Percentiles rank a stretch among this genome's conserved stretches.
These are phyloP conservation scores for Coemansia sp. DNA, from an alignment of 192 early-diverging fungal species.

Conservation along the genomic window DNA sequence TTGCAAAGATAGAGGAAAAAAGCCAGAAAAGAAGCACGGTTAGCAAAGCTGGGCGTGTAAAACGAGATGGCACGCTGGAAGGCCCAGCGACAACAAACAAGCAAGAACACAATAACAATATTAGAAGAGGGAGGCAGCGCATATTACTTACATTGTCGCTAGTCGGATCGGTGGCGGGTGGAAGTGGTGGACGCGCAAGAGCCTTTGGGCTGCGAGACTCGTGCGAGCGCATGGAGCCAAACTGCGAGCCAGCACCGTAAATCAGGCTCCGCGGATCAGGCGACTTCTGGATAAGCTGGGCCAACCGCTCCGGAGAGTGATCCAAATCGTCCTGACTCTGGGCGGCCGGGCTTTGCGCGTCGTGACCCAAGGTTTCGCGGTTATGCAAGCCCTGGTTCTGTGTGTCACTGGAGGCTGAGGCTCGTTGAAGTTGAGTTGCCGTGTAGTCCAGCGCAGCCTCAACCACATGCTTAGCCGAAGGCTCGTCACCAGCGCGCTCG, in stretches of 20 bases:
- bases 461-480: conserved; percentile 1
- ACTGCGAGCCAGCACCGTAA: conserved; percentile 51
- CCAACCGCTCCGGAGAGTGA: conserved; percentile 11
- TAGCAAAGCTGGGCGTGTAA: neutral
- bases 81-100: neutral
- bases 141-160: neutral
- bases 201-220: conserved; percentile 15
- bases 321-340: neutral
- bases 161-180: neutral
- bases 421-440: neutral
- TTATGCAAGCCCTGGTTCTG: neutral
- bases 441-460: neutral
- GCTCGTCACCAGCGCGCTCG: conserved; percentile 11
- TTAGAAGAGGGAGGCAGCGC: neutral
- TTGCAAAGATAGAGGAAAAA: neutral
- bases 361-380: neutral
- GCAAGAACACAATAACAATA: neutral
- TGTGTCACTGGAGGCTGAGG: neutral
- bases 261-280: conserved; percentile 53
- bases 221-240: conserved; percentile 49
- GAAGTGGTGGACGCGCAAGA: neutral
- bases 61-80: neutral
- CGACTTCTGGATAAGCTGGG: conserved; percentile 39
- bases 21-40: neutral
- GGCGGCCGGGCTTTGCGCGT: neutral